Evolutionary conservation across 2,329 filamentous ascomycete species (phyloP), one percentile per base, ranked within the genome.

Genomic region (Myriosclerotinia scirpicola): DNA sequence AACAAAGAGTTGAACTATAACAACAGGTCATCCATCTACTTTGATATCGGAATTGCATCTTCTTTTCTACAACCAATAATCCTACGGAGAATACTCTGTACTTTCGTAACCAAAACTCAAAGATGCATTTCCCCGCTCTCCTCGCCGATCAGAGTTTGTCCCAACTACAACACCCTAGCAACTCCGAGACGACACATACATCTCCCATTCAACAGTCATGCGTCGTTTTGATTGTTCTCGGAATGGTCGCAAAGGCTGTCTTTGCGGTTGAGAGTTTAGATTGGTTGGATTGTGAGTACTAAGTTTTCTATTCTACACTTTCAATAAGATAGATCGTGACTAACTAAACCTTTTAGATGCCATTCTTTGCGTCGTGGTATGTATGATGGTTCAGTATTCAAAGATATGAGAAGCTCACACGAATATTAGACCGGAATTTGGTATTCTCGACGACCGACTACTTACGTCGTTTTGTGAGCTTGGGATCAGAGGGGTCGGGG

Each of bases 121-220:
- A 48, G 11, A 59, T 59, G 56, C 56, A 59, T 36, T 59, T 59
- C 30, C 56, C 56, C 56, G 42, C 56, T 22, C 56, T 59, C 56
- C 40, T 59, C 56, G 56, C 56, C 20, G 20, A 59, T 12, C 42
- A 59, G 26, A 15, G 30, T 12, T n/a, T 59, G 11, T 48, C 56
- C 20, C 42, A 36, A 36, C 56, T 59, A 36, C 56, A 48, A 59
- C 42, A 48, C 56, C n/a, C 30, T 30, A 34, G 17, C 22, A 46
- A n/a, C 42, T 36, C 26, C 56, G 30, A 59, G 36, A 20, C 42
- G 5, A 59, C 56, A 36, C 42, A 36, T n/a, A 36, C 30, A 15
- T 59, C 56, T 48, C 42, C 56, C 1, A 48, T 48, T 36, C 56
- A 59, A 11, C 34, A 48, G 36, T 59, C 26, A n/a, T 59, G 42